A percentile compares a stretch with the other conserved stretches of the same genome.
Conservation (phyloP, 2,329 filamentous ascomycete species). For the Pyricularia sp. region DNA sequence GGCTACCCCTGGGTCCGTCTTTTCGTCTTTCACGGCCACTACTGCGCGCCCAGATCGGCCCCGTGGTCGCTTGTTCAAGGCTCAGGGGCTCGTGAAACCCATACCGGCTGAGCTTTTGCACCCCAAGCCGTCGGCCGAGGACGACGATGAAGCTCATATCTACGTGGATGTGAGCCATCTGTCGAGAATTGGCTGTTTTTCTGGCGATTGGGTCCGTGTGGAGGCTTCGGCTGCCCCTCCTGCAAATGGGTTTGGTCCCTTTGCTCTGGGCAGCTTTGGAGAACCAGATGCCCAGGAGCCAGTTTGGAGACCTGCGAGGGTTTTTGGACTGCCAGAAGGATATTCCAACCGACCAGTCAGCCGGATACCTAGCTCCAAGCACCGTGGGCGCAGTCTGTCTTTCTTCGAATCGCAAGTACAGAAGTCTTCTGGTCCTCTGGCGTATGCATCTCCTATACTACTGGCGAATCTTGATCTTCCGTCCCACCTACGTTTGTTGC, state of each 20-base stretch:
- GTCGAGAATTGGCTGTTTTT: constrained; percentile 88
- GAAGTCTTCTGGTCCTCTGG: constrained; percentile 42
- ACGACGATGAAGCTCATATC: constrained; percentile 80
- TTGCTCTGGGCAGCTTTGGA: constrained; percentile 55
- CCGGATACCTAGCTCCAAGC: constrained; percentile 42
- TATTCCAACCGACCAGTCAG: constrained; percentile 49
- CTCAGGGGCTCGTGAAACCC: constrained; percentile 57
- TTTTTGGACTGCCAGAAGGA: constrained; percentile 77
- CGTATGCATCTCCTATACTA: constrained; percentile 74
- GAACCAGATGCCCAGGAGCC: constrained; percentile 47
- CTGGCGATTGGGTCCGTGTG: constrained; percentile 88
- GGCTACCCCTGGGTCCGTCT: constrained; percentile 74
- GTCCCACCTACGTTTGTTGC: constrained; percentile 56
- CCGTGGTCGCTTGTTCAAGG: constrained; percentile 70
- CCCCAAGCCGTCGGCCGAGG: constrained; percentile 60
- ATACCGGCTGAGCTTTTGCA: constrained; percentile 72
- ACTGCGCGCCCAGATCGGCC: constrained; percentile 63
- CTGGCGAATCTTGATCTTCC: constrained; percentile 74
- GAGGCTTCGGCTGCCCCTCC: constrained; percentile 66
- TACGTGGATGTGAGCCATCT: constrained; percentile 83
- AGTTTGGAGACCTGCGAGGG: constrained; percentile 70
- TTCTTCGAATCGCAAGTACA: constrained; percentile 59
- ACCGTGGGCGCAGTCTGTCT: constrained; percentile 38
- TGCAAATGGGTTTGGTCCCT: constrained; percentile 49
- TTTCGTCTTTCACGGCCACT: constrained; percentile 75